These are phyloP conservation scores for Yueomyces sp. DNA, from an alignment of 1,139 yeast genomes.

Conservation along the genomic window DNA sequence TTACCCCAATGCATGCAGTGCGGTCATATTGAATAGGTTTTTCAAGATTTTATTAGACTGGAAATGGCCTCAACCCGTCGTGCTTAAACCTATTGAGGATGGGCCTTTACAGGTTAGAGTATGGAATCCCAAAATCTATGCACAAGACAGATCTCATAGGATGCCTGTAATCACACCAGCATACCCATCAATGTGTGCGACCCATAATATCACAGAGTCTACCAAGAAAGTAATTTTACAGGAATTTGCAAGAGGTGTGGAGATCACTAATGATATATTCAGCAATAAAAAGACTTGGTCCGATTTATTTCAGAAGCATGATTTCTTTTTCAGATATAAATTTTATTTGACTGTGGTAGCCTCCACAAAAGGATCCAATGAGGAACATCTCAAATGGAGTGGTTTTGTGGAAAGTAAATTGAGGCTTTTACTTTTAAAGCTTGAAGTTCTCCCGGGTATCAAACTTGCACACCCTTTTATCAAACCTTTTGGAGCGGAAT, in stretches of 20 bases:
- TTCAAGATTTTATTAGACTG: constrained; percentile 77
- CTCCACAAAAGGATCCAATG: constrained; percentile 56
- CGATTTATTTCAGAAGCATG: constrained; percentile 64
- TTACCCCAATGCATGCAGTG: constrained; percentile 92
- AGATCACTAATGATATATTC: constrained; percentile 56
- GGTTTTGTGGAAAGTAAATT: constrained; percentile 88
- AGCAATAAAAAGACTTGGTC: constrained; percentile 58
- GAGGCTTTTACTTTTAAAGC: constrained; percentile 66
- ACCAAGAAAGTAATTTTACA: constrained; percentile 68
- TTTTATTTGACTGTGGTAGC: constrained; percentile 77
- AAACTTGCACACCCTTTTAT: constrained; percentile 83
- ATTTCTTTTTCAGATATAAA: constrained; percentile 71
- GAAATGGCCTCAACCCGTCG: constrained; percentile 98
- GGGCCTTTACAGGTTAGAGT: constrained; percentile 94
- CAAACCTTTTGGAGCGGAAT: constrained; percentile 55
- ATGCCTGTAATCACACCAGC: constrained; percentile 99
- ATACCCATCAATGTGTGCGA: constrained; percentile 98
- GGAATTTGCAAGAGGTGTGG: constrained; percentile 67
- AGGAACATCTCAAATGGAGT: constrained; percentile 79
- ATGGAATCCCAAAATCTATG: constrained; percentile 90
- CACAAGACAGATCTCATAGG: constrained; percentile 75
- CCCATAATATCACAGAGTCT: constrained; percentile 84
- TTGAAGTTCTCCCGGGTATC: constrained; percentile 66
- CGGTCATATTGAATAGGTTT: constrained; percentile 78
- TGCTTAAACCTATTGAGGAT: constrained; percentile 84